Base-by-base conservation (phyloP, 305 asterid species). In the Fraxinus velutina region DNA sequence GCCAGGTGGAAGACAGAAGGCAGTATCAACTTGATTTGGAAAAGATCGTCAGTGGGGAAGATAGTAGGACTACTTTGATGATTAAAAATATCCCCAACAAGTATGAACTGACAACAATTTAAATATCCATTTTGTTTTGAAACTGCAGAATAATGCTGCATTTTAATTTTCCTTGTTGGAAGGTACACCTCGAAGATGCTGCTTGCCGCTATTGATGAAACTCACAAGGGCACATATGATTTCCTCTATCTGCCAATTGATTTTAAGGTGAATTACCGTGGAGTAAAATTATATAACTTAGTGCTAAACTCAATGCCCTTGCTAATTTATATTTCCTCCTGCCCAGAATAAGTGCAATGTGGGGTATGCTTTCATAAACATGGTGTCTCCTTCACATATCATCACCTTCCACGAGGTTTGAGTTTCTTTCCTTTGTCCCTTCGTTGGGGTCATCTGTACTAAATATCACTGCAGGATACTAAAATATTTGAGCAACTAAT, bases 151-250 rank as follows among this genome's bases (percentile, higher is more conserved):
- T 71, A 27, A 12, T 76, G 64, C 22, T 66, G 64, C 22, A 0
- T 78, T 72, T 79, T 47, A 68, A 21, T 71, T 74, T 78, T 81
- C 79, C 64, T 36, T 79, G 42, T 84, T 52, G 52, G 82, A 78
- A 96, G 99, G 97, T 96, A 94, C 89, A 94, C 99, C 73, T 96
- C 99, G 3, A 96, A 92, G 89, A 94, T 96, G 99, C 92, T 96
- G 76, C 97, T 96, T 78, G 88, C 91, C 55, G 95, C 97, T 79
- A 94, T 96, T 74, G 97, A 94, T 80, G 98, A 94, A 87, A 94
- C 92, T 12, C 98, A 96, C 88, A 91, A 88, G 89, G 95, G 92
- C 57, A 88, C 97, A 12, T 96, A 93, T 84, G 99, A 94, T 90
- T 96, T 96, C 86, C 96, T 96, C 83, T 94, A 94, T 85, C 80